A percentile compares a stretch with the other conserved stretches of the same genome.
Conservation (phyloP, 495 filamentous ascomycete species). For the Penicillium daleae region DNA sequence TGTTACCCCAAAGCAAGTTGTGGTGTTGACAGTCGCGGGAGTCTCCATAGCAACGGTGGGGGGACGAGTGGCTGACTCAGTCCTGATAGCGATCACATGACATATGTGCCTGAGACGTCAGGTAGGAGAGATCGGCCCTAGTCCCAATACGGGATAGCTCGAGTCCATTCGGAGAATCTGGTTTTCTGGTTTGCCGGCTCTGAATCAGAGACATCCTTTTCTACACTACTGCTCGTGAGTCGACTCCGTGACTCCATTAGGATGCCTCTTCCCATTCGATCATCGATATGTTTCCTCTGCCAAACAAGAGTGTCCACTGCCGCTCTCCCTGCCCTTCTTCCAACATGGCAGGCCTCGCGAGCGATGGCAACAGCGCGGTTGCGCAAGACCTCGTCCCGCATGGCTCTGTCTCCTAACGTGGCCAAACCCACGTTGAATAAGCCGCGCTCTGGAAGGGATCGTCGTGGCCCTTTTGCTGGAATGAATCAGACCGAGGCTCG, state of each 20-base stretch:
- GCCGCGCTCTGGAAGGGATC: conserved; percentile 36
- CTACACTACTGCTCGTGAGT: conserved; percentile 6
- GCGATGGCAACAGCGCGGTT: conserved; percentile 44
- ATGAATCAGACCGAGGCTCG: conserved; percentile 78
- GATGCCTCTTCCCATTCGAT: conserved; percentile 40
- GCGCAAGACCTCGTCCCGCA: conserved; percentile 64
- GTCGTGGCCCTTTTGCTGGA: conserved; percentile 68
- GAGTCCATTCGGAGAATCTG: conserved; percentile 28
- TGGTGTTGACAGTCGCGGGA: conserved; percentile 42
- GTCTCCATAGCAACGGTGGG: conserved; percentile 44
- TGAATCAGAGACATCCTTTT: neutral
- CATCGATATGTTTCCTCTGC: conserved; percentile 45
- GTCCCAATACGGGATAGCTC: conserved; percentile 28
- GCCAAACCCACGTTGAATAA: conserved; percentile 54
- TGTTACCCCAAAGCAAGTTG: conserved; percentile 32
- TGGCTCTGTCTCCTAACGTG: conserved; percentile 78
- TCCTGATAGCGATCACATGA: conserved; percentile 23
- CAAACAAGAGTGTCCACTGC: conserved; percentile 35
- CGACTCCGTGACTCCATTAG: conserved; percentile 34
- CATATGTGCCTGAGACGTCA: conserved; percentile 26
- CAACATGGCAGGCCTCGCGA: conserved; percentile 43
- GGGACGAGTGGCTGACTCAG: conserved; percentile 21
- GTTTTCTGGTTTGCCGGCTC: conserved; percentile 22
- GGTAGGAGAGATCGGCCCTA: conserved; percentile 35
- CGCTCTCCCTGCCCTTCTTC: conserved; percentile 16